Base-by-base conservation (phyloP, 1,139 yeast species). In the Nakaseomyces uthaithaninus region DNA sequence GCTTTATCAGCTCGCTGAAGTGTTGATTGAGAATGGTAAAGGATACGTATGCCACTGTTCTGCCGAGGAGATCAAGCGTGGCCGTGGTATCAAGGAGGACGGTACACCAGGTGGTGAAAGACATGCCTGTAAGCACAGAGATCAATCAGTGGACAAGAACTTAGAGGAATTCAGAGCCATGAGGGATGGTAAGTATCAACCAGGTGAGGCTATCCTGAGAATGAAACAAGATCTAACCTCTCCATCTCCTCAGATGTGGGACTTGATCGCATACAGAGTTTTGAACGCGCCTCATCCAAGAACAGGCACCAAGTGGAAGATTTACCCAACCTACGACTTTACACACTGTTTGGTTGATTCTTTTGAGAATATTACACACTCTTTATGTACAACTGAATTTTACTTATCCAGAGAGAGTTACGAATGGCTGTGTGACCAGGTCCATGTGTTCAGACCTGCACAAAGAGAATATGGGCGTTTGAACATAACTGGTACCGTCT, bases 201-300 rank as follows among this genome's bases (percentile, higher is more conserved):
- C 87, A 33, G 97, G 97, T 49, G 86, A 85, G 60, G 97, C 95
- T 24, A 86, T 89, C 4, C 71, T 93, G 59, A 80, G 99, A 67
- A 91, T 93, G 98, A 91, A 91, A 63, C 96, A 86, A 70, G 95
- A 91, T 60, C 68, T 91, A 49, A 62, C 65, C n/a, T 83, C 93
- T 27, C 94, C 95, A 50, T 84, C 86, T 51, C 98, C 98, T 16
- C 98, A 91, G 67, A 93, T 93, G 98, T 93, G 99, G 98, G 99
- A 93, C 65, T 74, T 91, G 52, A 94, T 91, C 45, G 98, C 98
- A n/a, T 93, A 93, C 67, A 77, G 99, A 63, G 95, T 93, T 6
- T 71, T 93, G 54, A 72, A 89, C 54, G 89, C 95, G 18, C 76
- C 86, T 22, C 98, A 93, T 65, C 95, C 91, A 64, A 80, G 98